Conservation (phyloP, 306 rosid genomes). For the Begonia masoniana region DNA sequence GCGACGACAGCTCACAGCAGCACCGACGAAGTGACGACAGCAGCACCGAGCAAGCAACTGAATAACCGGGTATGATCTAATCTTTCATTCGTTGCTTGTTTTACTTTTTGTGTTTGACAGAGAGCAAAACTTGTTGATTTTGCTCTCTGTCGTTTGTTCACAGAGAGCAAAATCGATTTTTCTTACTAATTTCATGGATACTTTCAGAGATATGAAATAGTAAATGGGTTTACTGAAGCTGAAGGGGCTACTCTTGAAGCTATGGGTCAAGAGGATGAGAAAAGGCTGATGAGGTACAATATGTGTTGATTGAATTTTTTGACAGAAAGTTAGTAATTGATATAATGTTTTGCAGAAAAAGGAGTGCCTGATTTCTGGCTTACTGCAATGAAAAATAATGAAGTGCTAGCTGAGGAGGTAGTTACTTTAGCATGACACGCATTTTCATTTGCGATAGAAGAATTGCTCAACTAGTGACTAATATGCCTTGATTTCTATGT, state of each 20-base stretch:
- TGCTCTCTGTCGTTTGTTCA: too few relatives aligned
- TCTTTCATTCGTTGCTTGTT: too few relatives aligned
- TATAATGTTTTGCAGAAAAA: constrained; percentile 35
- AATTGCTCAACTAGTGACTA: not conserved
- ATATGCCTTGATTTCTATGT: not conserved
- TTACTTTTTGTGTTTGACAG: too few relatives aligned
- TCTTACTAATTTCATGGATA: not conserved
- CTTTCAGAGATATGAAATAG: constrained; percentile 61
- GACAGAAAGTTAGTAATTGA: not conserved
- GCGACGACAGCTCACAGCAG: too few relatives aligned
- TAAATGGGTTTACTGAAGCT: constrained; percentile 60
- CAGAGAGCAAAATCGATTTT: too few relatives aligned
- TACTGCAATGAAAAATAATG: constrained; percentile 77
- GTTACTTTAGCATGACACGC: constrained; percentile 2
- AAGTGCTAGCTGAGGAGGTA: constrained; percentile 85
- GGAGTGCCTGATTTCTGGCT: constrained; percentile 94
- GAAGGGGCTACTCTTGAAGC: constrained; percentile 44
- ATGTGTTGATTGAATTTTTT: too few relatives aligned
- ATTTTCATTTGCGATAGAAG: too few relatives aligned
- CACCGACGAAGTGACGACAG: too few relatives aligned
- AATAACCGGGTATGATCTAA: too few relatives aligned
- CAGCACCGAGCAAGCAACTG: too few relatives aligned
- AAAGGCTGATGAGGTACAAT: constrained; percentile 29
- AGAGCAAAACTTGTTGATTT: too few relatives aligned
- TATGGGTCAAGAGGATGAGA: constrained; percentile 31